These are phyloP conservation scores for Gaeumannomyces sp. DNA, from an alignment of 2,329 filamentous ascomycete genomes.

Conservation along the genomic window DNA sequence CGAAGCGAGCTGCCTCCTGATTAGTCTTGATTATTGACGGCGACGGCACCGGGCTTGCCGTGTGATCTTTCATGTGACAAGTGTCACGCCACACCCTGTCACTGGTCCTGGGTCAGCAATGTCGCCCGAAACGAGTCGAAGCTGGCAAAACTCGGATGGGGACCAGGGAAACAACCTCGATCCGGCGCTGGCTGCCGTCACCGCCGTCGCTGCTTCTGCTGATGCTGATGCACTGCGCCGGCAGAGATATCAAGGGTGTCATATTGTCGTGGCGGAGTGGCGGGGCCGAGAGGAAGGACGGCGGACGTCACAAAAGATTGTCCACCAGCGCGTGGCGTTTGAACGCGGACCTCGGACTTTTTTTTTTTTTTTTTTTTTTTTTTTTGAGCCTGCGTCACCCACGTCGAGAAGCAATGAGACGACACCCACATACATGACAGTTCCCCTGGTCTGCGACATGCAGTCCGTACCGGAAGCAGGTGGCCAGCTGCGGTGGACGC, in stretches of 20 bases:
- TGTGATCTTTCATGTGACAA: constrained; percentile 8
- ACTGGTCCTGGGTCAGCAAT: background rate
- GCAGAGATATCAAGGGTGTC: background rate
- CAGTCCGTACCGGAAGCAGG: background rate
- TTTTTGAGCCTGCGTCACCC: no score
- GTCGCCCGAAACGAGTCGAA: background rate
- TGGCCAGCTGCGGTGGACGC: background rate
- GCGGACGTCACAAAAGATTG: background rate
- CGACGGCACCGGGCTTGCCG: background rate
- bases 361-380: background rate
- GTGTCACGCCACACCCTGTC: background rate
- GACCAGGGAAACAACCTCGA: background rate
- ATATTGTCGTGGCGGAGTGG: background rate
- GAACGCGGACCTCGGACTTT: background rate
- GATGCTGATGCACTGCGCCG: background rate
- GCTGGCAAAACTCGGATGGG: background rate
- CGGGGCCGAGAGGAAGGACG: background rate
- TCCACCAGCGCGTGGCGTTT: background rate
- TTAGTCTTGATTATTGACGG: background rate
- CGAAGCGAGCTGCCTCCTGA: background rate
- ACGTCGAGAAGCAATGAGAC: background rate
- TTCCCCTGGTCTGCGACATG: background rate
- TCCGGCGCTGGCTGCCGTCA: background rate
- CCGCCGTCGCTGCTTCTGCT: no score
- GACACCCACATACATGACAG: background rate